Base-by-base conservation (phyloP, 2,329 filamentous ascomycete genomes). In the Lanzia echinophila region DNA sequence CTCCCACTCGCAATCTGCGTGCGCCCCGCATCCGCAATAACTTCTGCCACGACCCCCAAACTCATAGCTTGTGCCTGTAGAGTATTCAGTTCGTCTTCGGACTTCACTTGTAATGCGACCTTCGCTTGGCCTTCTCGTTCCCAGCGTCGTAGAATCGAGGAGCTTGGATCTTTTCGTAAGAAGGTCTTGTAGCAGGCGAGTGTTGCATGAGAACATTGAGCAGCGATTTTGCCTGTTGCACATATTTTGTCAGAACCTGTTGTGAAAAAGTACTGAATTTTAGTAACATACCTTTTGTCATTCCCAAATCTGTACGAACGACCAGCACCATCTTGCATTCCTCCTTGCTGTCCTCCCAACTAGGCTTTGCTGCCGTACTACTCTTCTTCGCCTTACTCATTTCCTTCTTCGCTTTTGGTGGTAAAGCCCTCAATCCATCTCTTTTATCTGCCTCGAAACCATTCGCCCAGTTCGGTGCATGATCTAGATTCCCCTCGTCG, bases 1-100 rank as follows among this genome's bases (percentile, higher is more conserved):
- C 90, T 96, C 17, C 94, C 92, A 42, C 87, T 84, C 50, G 90
- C 91, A 70, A 99, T 97, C 79, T 99, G 94, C 44, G 94, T 99
- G 58, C 94, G 82, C 13, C 94, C 94, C n/a, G 94, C 94, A 72
- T 99, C 94, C 65, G 88, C 85, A 61, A 99, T 92, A 50, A 96
- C 84, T 69, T 92, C 87, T 50, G 92, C 90, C 57, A 90, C 91
- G 56, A 99, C 71, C 1, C 94, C 92, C 55, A 96, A 69, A 68
- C 85, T 89, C 58, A 89, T 79, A 3, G 94, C 94, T 69, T 86
- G 84, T 51, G 84, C 87, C 72, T 91, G 86, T 62, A 87, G 72
- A 58, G 75, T 73, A 58, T 94, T 72, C 62, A 95, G 72, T 68
- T 95, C 89, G 34, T 95, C 89, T 72, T 96, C 87, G 57, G 83